A percentile compares a stretch with the other conserved stretches of the same genome.
Conservation (phyloP, 768 basidiomycete genomes). For the Omphalotus guepiniiformis region DNA sequence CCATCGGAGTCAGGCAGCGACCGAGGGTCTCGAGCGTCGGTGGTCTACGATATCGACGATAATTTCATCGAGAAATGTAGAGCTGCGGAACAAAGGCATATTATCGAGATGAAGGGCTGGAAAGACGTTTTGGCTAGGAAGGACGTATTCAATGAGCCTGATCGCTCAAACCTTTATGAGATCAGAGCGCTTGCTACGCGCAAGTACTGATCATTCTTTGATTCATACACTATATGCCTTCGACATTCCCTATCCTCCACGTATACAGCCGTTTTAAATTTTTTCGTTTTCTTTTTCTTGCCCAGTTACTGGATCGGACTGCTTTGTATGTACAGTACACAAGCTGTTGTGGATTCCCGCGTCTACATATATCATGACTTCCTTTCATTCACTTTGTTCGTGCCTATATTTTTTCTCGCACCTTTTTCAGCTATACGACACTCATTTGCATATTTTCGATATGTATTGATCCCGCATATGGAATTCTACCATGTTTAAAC, state of each 20-base stretch:
- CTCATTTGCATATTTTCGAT: constrained; percentile 16
- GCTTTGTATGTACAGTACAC: constrained; percentile 15
- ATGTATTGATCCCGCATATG: constrained; percentile 27
- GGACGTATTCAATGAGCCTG: constrained; percentile 40
- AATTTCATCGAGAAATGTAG: constrained; percentile 68
- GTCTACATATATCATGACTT: constrained; percentile 16
- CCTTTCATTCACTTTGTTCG: constrained; percentile 10
- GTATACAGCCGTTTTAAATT: constrained; percentile 21
- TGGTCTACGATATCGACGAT: constrained; percentile 76
- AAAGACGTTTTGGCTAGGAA: constrained; percentile 32
- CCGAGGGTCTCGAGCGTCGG: constrained; percentile 74
- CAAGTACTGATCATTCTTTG: constrained; percentile 51
- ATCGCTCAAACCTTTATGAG: constrained; percentile 69
- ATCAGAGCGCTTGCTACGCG: constrained; percentile 85
- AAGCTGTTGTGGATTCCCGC: constrained; percentile 25
- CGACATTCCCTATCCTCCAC: constrained; percentile 13
- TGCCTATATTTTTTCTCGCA: constrained; percentile 12
- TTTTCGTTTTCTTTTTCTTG: too few relatives aligned
- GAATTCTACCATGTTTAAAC: constrained; percentile 7
- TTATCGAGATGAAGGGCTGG: constrained; percentile 84
- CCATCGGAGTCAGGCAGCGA: constrained; percentile 76
- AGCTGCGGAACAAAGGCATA: constrained; percentile 78
- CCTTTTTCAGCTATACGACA: constrained; percentile 12
- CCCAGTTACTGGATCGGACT: constrained; percentile 16
- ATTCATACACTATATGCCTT: constrained; percentile 11